phyloP scores from a whole-genome alignment of 306 rosid species.

The Luffa acutangula region DNA sequence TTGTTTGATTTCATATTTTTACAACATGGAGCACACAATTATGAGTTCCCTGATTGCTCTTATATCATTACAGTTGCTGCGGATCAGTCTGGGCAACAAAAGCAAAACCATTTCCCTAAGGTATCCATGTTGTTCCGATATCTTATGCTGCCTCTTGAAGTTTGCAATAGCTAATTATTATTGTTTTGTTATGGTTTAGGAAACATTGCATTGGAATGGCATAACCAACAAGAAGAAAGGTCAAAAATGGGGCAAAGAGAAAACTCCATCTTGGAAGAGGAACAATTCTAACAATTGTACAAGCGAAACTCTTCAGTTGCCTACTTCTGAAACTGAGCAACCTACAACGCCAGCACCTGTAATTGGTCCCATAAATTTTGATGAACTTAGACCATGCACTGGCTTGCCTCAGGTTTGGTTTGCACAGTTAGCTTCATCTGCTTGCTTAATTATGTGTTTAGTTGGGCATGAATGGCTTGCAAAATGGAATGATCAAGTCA shows the following conservation, averaged over 20 bases:
- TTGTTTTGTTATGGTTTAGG: constrained; percentile 40
- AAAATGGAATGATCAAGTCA: not conserved
- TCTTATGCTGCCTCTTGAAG: not conserved
- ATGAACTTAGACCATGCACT: constrained; percentile 48
- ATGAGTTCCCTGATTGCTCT: not conserved
- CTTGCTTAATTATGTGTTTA: constrained; percentile 13
- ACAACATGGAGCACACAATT: not conserved
- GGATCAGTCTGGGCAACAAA: constrained; percentile 35
- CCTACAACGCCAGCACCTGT: constrained; percentile 8
- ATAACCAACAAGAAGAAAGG: constrained; percentile 86
- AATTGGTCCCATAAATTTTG: constrained; percentile 35
- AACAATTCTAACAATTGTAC: constrained; percentile 19
- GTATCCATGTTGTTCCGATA: constrained; percentile 18
- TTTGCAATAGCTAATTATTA: constrained; percentile 10
- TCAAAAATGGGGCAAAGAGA: constrained; percentile 91
- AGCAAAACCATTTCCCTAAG: constrained; percentile 31
- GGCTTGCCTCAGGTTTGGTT: constrained; percentile 58
- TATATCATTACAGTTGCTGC: constrained; percentile 29
- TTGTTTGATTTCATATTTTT: not conserved
- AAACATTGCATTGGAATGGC: constrained; percentile 74
- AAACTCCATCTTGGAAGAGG: constrained; percentile 28
- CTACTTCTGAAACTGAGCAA: constrained; percentile 25
- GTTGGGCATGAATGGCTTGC: not conserved
- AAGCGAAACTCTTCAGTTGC: constrained; percentile 25
- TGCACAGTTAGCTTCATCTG: not conserved